phyloP scores from a whole-genome alignment of 2,329 filamentous ascomycete species.

The Grosmannia clavigera region DNA sequence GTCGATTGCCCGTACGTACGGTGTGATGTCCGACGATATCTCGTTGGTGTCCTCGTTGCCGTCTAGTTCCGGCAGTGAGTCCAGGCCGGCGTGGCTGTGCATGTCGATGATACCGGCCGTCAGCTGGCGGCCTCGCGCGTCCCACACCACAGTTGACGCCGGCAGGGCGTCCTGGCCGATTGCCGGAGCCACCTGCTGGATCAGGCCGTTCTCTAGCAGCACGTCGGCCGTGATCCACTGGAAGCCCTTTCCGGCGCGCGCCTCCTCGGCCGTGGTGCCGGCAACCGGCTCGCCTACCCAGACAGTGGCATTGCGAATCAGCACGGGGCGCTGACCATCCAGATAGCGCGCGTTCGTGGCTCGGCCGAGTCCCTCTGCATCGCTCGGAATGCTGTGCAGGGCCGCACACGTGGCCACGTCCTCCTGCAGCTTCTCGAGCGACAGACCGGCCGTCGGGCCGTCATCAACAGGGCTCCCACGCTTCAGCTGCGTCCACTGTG shows the following conservation, averaged over 20 bases:
- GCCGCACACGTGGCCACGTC: conserved; percentile 44
- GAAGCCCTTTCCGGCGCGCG: conserved; percentile 45
- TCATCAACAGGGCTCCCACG: conserved; percentile 3
- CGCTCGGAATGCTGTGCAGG: conserved; percentile 40
- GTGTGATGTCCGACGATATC: conserved; percentile 50
- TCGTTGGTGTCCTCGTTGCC: conserved; percentile 53
- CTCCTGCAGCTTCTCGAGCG: conserved; percentile 36
- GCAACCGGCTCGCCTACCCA: conserved; percentile 50
- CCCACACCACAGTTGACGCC: conserved; percentile 35
- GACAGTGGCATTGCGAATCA: conserved; percentile 54
- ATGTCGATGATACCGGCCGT: conserved; percentile 60
- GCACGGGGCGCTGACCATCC: conserved; percentile 43
- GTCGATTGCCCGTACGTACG: conserved; percentile 56
- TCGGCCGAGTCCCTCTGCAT: conserved; percentile 43
- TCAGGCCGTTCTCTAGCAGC: conserved; percentile 47
- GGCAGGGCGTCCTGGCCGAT: conserved; percentile 30
- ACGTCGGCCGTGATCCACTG: conserved; percentile 49
- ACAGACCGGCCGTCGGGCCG: conserved; percentile 24
- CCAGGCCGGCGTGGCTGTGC: conserved; percentile 55
- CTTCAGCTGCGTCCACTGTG: conserved; percentile 29
- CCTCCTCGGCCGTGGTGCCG: conserved; percentile 40
- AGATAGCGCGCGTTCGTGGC: conserved; percentile 49
- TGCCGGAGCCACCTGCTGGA: conserved; percentile 35
- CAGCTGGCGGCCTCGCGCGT: conserved; percentile 47
- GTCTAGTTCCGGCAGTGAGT: conserved; percentile 39